Evolutionary conservation across 2,329 filamentous ascomycete species (phyloP).

Genomic region (Xylariomycetidae sp.): DNA sequence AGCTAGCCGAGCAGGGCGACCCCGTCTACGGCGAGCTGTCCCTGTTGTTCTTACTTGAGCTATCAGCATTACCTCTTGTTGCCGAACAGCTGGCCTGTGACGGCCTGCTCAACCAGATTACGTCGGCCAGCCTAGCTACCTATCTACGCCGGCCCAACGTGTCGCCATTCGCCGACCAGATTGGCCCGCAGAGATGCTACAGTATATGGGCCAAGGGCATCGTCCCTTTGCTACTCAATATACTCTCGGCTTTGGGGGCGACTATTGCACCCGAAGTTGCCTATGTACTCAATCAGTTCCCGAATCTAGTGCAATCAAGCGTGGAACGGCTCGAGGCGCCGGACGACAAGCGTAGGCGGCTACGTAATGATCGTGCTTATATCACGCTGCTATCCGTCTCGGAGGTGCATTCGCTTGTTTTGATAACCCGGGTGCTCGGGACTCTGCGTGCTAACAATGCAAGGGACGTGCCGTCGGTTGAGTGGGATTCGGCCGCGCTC

Average conservation of each 20-base stretch:
- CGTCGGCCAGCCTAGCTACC: constrained; percentile 72
- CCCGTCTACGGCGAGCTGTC: constrained; percentile 93
- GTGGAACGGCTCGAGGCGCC: constrained; percentile 66
- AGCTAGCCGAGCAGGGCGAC: constrained; percentile 70
- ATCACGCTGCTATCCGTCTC: constrained; percentile 70
- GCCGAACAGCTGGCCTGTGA: constrained; percentile 90
- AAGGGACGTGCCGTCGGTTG: constrained; percentile 68
- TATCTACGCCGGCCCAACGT: constrained; percentile 69
- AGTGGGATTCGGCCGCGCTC: constrained; percentile 69
- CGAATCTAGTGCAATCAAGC: constrained; percentile 68
- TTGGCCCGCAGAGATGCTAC: constrained; percentile 69
- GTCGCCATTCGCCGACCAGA: constrained; percentile 72
- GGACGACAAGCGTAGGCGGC: constrained; percentile 48
- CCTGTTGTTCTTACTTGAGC: constrained; percentile 79
- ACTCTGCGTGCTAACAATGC: constrained; percentile 60
- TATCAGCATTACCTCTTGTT: constrained; percentile 74
- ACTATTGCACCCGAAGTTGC: constrained; percentile 81
- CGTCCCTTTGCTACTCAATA: constrained; percentile 81
- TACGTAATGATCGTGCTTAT: constrained; percentile 42
- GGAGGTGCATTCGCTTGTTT: constrained; percentile 73
- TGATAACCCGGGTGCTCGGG: constrained; percentile 69
- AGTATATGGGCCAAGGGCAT: constrained; percentile 86
- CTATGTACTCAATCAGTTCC: constrained; percentile 85
- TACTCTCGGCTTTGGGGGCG: constrained; percentile 75
- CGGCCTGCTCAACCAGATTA: constrained; percentile 73